These are phyloP conservation scores for Globisporangium okanoganense DNA, from an alignment of 352 stramenopile genomes.

Conservation along the genomic window DNA sequence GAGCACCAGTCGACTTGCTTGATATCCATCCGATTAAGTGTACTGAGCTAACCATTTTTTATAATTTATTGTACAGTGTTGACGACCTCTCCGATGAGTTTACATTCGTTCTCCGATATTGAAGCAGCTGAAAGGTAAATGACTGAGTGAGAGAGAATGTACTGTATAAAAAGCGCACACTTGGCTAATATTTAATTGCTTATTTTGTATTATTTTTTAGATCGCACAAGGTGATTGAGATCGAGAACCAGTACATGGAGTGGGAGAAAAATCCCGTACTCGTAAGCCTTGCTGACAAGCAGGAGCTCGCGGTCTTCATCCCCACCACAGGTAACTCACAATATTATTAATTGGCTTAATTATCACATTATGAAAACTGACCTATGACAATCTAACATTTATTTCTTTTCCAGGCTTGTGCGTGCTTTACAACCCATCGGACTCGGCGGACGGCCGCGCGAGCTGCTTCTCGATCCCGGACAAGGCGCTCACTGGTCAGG, in stretches of 20 bases:
- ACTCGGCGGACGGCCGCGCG: slow-evolving; percentile 36
- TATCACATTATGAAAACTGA: neutral
- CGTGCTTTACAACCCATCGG: slow-evolving; percentile 38
- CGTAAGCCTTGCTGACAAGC: slow-evolving; percentile 33
- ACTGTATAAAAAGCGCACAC: no score
- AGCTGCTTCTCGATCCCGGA: slow-evolving; percentile 55
- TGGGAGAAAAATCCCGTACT: slow-evolving; percentile 52
- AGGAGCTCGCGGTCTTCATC: slow-evolving; percentile 54
- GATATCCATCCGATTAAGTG: neutral
- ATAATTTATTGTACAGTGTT: slow-evolving; percentile 30
- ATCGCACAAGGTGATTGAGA: slow-evolving; percentile 47
- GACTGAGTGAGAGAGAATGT: no score
- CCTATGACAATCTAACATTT: neutral
- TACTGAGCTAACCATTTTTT: neutral
- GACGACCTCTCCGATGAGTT: slow-evolving; percentile 43
- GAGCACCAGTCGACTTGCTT: neutral
- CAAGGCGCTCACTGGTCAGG: slow-evolving; percentile 37
- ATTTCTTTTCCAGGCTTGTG: slow-evolving; percentile 26
- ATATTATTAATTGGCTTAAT: neutral
- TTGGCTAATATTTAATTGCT: no score
- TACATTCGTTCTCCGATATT: slow-evolving; percentile 61
- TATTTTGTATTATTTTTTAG: slow-evolving; percentile 20
- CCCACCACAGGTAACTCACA: slow-evolving; percentile 36
- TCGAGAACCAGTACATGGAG: slow-evolving; percentile 67
- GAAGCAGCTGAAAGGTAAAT: slow-evolving; percentile 38